Conservation (phyloP, 2,329 filamentous ascomycete genomes). For the Sphaerostilbella broomeana region DNA sequence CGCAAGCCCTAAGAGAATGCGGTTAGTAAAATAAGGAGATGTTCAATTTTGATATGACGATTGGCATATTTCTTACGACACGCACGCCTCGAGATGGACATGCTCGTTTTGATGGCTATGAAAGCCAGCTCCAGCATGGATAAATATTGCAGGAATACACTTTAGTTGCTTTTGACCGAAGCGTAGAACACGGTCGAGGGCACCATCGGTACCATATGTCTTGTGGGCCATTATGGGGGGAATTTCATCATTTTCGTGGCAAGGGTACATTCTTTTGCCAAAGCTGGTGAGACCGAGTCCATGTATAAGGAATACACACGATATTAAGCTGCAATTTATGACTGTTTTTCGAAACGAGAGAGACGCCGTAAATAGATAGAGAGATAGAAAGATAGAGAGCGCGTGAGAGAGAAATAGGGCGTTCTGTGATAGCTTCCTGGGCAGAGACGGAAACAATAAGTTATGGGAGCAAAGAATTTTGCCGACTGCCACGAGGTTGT, state of each 20-base stretch:
- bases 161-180: slow-evolving; percentile 27
- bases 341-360: not conserved
- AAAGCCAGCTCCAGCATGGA: slow-evolving; percentile 92
- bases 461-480: too few species aligned
- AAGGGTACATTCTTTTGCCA: slow-evolving; percentile 25
- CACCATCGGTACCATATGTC: slow-evolving; percentile 37
- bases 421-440: not conserved
- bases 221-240: slow-evolving; percentile 42
- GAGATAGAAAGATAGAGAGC: not conserved
- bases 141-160: slow-evolving; percentile 69
- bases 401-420: slow-evolving; percentile 3
- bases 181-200: slow-evolving; percentile 34
- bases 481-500: too few species aligned
- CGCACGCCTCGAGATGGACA: slow-evolving; percentile 78
- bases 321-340: not conserved
- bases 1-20: slow-evolving; percentile 59
- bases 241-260: slow-evolving; percentile 22
- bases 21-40: not conserved
- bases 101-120: slow-evolving; percentile 83
- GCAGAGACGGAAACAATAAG: slow-evolving; percentile 5
- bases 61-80: slow-evolving; percentile 81
- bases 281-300: slow-evolving; percentile 11
- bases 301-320: not conserved
- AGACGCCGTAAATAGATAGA: not conserved
- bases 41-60: not conserved